Percentiles rank a stretch among this genome's conserved stretches.
Conservation (phyloP, 495 filamentous ascomycete genomes). For the Aspergillus sparsus region DNA sequence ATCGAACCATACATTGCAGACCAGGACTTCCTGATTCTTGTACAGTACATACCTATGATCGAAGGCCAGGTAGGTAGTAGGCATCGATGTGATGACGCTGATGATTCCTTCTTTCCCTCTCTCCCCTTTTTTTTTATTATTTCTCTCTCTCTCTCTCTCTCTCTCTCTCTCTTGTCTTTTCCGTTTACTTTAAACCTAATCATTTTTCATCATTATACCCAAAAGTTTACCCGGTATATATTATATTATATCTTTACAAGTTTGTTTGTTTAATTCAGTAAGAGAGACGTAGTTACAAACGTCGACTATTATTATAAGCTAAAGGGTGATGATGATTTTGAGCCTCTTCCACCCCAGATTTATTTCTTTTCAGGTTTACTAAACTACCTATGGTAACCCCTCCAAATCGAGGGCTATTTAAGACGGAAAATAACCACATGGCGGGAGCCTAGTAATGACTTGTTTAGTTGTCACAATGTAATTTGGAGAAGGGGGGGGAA, state of each 20-base stretch:
- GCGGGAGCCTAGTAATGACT: neutral
- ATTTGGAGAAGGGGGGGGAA: no score
- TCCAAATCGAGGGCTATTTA: neutral
- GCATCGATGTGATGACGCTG: neutral
- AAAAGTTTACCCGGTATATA: no score
- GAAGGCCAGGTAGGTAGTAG: neutral
- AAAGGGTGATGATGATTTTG: slow-evolving; percentile 17
- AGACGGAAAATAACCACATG: slow-evolving; percentile 1
- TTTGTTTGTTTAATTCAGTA: neutral
- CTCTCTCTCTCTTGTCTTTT: no score
- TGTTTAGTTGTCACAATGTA: neutral
- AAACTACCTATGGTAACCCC: neutral
- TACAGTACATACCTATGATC: neutral
- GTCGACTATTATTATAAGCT: neutral
- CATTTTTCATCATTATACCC: no score
- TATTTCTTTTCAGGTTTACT: neutral
- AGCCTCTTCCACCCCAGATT: slow-evolving; percentile 23
- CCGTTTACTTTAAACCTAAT: no score
- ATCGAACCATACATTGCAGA: slow-evolving; percentile 1
- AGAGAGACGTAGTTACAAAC: neutral
- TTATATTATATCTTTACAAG: neutral
- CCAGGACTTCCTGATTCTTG: neutral
- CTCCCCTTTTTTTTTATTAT: no score
- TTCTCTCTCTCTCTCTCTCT: no score
- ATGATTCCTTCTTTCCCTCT: no score